Conservation (phyloP, 2,329 filamentous ascomycete genomes). For the Colletotrichum lentis region DNA sequence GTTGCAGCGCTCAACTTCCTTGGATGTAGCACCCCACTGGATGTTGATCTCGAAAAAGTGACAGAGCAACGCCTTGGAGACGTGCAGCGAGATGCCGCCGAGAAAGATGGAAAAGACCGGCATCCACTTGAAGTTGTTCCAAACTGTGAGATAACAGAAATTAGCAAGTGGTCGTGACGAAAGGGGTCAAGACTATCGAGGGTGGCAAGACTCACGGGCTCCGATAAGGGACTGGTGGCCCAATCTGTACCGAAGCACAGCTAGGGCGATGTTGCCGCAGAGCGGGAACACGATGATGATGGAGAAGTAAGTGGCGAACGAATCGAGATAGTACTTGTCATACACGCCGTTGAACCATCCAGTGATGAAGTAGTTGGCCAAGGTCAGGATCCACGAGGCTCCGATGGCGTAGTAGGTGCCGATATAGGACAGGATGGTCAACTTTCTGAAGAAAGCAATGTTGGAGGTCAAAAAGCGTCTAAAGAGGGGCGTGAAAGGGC, state of each 20-base stretch:
- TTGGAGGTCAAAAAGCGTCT: slow-evolving; percentile 65
- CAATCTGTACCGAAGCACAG: slow-evolving; percentile 69
- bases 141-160: slow-evolving; percentile 42
- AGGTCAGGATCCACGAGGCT: slow-evolving; percentile 70
- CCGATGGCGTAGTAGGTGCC: slow-evolving; percentile 73
- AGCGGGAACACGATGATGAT: slow-evolving; percentile 72
- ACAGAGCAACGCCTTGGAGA: slow-evolving; percentile 52
- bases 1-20: slow-evolving; percentile 64
- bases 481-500: slow-evolving; percentile 73
- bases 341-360: slow-evolving; percentile 75
- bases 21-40: slow-evolving; percentile 64
- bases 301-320: slow-evolving; percentile 69
- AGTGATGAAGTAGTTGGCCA: slow-evolving; percentile 75
- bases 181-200: slow-evolving; percentile 26
- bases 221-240: slow-evolving; percentile 60
- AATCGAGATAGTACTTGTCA: slow-evolving; percentile 73
- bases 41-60: slow-evolving; percentile 56
- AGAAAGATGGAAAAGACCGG: slow-evolving; percentile 60
- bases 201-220: slow-evolving; percentile 46
- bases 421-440: slow-evolving; percentile 76
- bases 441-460: slow-evolving; percentile 71
- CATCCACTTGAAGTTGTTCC: slow-evolving; percentile 70
- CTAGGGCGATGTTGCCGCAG: slow-evolving; percentile 67
- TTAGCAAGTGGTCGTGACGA: slow-evolving; percentile 3
- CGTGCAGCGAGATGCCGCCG: slow-evolving; percentile 54